phyloP scores from a whole-genome alignment of 2,329 filamentous ascomycete species.

The Botryotinia convoluta region DNA sequence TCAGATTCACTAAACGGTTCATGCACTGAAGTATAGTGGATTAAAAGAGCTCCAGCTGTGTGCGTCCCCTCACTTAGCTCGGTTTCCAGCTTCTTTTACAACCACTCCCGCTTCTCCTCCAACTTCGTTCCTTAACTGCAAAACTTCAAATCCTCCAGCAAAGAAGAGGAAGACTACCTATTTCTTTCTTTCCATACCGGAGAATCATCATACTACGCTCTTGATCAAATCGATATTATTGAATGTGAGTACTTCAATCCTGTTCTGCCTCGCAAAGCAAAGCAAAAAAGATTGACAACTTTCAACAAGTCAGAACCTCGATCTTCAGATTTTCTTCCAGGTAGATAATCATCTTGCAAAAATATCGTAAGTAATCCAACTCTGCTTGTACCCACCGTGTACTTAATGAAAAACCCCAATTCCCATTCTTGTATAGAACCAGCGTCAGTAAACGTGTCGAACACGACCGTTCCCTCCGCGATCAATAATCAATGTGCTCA shows the following conservation, averaged over 20 bases:
- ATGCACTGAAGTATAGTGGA: neutral
- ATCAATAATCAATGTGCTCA: neutral
- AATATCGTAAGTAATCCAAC: neutral
- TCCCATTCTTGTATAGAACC: neutral
- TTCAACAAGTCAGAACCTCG: neutral
- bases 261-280: neutral
- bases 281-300: neutral
- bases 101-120: neutral
- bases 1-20: neutral
- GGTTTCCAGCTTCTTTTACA: neutral
- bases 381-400: neutral
- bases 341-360: neutral
- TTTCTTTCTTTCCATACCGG: neutral
- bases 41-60: neutral
- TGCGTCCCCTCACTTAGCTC: no score
- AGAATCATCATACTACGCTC: no score
- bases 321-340: accelerated
- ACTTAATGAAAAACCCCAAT: neutral
- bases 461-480: neutral
- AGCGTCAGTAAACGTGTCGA: neutral
- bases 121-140: neutral
- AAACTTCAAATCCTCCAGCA: neutral
- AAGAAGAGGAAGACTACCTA: neutral
- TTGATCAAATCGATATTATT: neutral
- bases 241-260: neutral